Base-by-base conservation (phyloP, 2,329 filamentous ascomycete genomes). In the Aspergillus alliaceus region DNA sequence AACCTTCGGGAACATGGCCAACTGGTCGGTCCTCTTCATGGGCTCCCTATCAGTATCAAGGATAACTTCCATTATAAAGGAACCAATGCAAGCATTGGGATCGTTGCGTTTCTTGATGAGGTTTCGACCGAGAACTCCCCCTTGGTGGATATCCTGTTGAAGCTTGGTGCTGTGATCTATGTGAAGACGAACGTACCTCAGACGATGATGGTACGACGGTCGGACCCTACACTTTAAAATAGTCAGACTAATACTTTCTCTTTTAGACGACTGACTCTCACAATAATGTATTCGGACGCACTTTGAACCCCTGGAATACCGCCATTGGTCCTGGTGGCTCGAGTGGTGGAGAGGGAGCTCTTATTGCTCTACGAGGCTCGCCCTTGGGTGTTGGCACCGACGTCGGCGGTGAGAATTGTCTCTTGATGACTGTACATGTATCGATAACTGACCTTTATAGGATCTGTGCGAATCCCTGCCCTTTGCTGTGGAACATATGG, bases 331-430 rank as follows among this genome's bases (percentile, higher is more conserved):
- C 72, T 2, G 75, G 75, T 22, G 74, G 75, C 2, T 72, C 69
- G 14, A 75, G 72, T 14, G 74, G 74, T 15, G 75, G 74, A 46
- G 88, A 90, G 66, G 82, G 82, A 2, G 86, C 87, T 0, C 75
- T 90, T 1, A 79, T 90, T 29, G 74, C 78, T 0, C 80, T 89
- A 56, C 72, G 74, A 14, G 88, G 87, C n/a, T 86, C 82, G 53
- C 79, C 80, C 0, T 54, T 88, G 0, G 87, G 87, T 4, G 77
- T 88, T 0, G 86, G 86, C 1, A 86, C 85, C 1, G 86, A 89
- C 59, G 87, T 88, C 53, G 81, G 80, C 7, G 65, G 65, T 65
- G 57, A 22, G 54, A 68, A 11, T 2, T n/a, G n/a, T n/a, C n/a
- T n/a, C n/a, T n/a, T n/a, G n/a, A n/a, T n/a, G n/a, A n/a, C n/a